Conservation (phyloP, 2,329 filamentous ascomycete genomes). For the Harringtonia lauricola region DNA sequence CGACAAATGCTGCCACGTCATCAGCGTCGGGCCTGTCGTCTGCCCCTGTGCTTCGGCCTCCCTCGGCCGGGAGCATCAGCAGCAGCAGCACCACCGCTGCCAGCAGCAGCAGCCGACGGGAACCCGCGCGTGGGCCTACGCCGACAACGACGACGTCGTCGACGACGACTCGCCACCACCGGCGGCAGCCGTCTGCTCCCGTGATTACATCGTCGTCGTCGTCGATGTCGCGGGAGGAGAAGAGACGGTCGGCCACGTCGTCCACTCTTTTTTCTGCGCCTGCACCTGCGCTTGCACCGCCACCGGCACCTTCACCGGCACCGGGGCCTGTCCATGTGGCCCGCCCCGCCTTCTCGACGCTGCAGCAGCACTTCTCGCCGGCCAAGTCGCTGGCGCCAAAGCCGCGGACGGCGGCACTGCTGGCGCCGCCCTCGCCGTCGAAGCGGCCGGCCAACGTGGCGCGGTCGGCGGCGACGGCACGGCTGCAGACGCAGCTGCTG, state of each 20-base stretch:
- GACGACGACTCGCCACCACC: conserved; percentile 9
- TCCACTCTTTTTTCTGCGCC: too few relatives aligned
- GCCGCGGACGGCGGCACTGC: conserved; percentile 44
- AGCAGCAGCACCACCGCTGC: background rate
- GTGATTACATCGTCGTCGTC: conserved; percentile 6
- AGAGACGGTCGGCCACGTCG: too few relatives aligned
- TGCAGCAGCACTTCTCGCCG: conserved; percentile 58
- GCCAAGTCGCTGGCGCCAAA: conserved; percentile 51
- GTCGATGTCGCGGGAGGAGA: too few relatives aligned
- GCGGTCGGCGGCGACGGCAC: conserved; percentile 44
- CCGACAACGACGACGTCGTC: conserved; percentile 1
- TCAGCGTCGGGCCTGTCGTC: conserved; percentile 26
- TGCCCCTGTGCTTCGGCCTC: conserved; percentile 27
- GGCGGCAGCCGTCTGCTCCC: background rate
- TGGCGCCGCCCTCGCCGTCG: conserved; percentile 49
- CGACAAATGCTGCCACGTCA: conserved; percentile 5
- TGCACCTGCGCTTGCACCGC: too few relatives aligned
- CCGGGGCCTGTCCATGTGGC: too few relatives aligned
- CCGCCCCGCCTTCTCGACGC: conserved; percentile 49
- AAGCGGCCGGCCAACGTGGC: conserved; percentile 51
- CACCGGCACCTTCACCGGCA: too few relatives aligned
- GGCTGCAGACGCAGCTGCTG: conserved; percentile 52
- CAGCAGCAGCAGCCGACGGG: too few relatives aligned
- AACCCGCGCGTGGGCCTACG: background rate
- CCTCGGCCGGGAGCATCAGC: conserved; percentile 10